A percentile compares a stretch with the other conserved stretches of the same genome.
phyloP scores from a whole-genome alignment of 1,284 basidiomycete species.

The Cerioporus squamosus region DNA sequence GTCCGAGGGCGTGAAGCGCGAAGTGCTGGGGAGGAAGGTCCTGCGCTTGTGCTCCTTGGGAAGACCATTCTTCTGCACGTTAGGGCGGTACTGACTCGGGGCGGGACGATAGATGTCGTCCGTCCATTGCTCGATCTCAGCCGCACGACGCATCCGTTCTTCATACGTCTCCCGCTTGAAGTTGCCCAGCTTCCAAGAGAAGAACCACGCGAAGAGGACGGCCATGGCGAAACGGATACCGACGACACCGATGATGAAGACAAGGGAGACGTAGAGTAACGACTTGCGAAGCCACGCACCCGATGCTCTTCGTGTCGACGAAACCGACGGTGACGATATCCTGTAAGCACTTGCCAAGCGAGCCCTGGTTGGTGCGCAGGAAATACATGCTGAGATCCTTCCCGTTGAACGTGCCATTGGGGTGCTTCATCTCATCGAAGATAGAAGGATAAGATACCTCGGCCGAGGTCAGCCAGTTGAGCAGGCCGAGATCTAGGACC shows the following conservation, averaged over 20 bases:
- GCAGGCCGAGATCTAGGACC: slow-evolving; percentile 88
- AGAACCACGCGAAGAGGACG: slow-evolving; percentile 97
- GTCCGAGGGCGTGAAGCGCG: slow-evolving; percentile 86
- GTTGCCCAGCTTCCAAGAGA: slow-evolving; percentile 91
- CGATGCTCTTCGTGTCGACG: slow-evolving; percentile 93
- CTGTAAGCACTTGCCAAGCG: slow-evolving; percentile 82
- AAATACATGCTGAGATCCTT: slow-evolving; percentile 89
- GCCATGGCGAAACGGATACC: slow-evolving; percentile 97
- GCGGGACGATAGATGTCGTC: slow-evolving; percentile 96
- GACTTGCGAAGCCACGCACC: slow-evolving; percentile 94
- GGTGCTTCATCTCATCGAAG: slow-evolving; percentile 78
- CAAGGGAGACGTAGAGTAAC: slow-evolving; percentile 94
- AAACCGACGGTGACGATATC: slow-evolving; percentile 90
- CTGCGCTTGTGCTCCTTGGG: slow-evolving; percentile 62
- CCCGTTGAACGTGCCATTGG: slow-evolving; percentile 77
- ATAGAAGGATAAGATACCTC: slow-evolving; percentile 83
- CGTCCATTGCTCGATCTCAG: slow-evolving; percentile 96
- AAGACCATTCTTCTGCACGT: slow-evolving; percentile 74
- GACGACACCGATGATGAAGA: slow-evolving; percentile 98
- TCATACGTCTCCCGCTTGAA: slow-evolving; percentile 95
- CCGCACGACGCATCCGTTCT: slow-evolving; percentile 89
- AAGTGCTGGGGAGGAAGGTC: slow-evolving; percentile 82
- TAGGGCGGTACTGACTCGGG: slow-evolving; percentile 90
- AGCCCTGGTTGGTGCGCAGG: slow-evolving; percentile 64
- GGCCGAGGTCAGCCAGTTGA: slow-evolving; percentile 81